Evolutionary conservation across 768 basidiomycete species (phyloP).

Genomic region (Trichaptum fuscoviolaceum): DNA sequence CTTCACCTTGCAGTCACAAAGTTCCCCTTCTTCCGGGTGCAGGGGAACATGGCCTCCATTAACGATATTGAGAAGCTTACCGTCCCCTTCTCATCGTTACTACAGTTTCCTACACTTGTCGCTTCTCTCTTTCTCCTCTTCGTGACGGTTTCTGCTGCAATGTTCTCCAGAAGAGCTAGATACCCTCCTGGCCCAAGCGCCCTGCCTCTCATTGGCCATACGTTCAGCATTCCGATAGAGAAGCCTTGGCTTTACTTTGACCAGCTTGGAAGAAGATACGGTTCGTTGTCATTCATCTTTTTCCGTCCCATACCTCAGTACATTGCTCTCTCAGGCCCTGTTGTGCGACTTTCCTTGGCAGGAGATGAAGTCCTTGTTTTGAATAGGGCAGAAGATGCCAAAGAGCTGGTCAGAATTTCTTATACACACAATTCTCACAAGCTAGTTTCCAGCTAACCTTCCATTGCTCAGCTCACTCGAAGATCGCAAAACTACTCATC

Average conservation of each 20-base stretch:
- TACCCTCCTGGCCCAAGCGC: slow-evolving; percentile 8
- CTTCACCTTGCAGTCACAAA: no score
- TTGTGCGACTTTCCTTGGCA: slow-evolving; percentile 9
- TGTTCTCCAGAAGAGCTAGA: not conserved
- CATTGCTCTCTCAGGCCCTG: slow-evolving; percentile 6
- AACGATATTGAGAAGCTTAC: no score
- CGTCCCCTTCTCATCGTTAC: no score
- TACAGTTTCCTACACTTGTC: no score
- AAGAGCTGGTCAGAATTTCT: slow-evolving; percentile 12
- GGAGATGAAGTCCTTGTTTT: slow-evolving; percentile 11
- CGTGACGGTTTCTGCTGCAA: no score
- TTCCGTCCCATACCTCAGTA: not conserved
- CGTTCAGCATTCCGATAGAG: slow-evolving; percentile 10
- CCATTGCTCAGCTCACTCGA: slow-evolving; percentile 9
- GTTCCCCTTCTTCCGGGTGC: no score
- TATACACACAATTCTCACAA: not conserved
- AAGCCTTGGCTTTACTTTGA: slow-evolving; percentile 15
- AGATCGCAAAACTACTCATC: slow-evolving; percentile 14
- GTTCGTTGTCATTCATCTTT: not conserved
- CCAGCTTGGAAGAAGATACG: slow-evolving; percentile 8
- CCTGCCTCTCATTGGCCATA: slow-evolving; percentile 8
- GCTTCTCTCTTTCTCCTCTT: no score
- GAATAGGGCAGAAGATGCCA: slow-evolving; percentile 9
- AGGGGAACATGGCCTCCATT: no score
- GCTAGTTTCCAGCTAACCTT: not conserved